Evolutionary conservation across 2,329 filamentous ascomycete species (phyloP), one percentile per base, ranked within the genome.

Genomic region (Pseudopyrenochaeta lycopersici): DNA sequence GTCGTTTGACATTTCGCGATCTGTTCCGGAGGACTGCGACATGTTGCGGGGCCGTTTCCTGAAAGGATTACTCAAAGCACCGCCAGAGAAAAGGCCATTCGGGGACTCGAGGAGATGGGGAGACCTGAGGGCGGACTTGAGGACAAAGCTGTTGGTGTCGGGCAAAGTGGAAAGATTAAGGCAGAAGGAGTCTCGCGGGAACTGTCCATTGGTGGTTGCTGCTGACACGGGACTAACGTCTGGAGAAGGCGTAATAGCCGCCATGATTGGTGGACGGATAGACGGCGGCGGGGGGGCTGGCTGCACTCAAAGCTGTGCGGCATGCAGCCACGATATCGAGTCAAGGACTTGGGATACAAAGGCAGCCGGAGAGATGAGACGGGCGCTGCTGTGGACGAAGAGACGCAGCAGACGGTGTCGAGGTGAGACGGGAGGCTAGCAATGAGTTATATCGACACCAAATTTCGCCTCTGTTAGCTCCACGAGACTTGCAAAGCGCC

Each of bases 161-260:
- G 74, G 72, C 49, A 77, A 46, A 58, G 71, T 65, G 61, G 70
- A 73, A 50, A 76, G 71, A 62, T 72, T 74, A 66, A 77, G 75
- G 65, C 68, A 74, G 63, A 76, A 76, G 38, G 72, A 72, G 58
- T 77, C 74, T 56, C 63, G 68, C 57, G 71, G 70, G 45, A 74
- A 75, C 17, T 66, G 71, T 52, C 71, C 67, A 71, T 74, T 75
- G 67, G 71, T 73, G 46, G 72, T 74, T 49, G 72, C 72, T 64
- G 74, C 74, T 74, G 74, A 77, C 72, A 76, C 67, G 66, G 75
- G 75, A 73, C 74, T 76, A 70, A 76, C 70, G 57, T 77, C 74
- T 74, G 75, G 73, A 64, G 74, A 76, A 54, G 73, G 75, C 58
- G 74, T 75, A 47, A 75, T 67, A 48, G 56, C 66, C 18, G 71